Conservation (phyloP, 164 flowering plant species). For the Dillenia suffruticosa region DNA sequence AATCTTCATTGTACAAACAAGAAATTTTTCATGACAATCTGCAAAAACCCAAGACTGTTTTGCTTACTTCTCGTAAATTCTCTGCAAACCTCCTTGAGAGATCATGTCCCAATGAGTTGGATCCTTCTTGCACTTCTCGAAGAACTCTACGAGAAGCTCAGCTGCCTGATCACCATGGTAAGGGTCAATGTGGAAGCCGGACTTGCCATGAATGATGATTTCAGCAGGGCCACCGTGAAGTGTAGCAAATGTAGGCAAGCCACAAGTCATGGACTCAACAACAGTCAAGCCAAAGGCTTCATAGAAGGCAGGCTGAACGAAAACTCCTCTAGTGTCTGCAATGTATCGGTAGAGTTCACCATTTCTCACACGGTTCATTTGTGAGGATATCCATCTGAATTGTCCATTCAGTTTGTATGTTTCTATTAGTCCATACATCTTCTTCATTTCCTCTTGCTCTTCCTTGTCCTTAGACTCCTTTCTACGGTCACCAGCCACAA, state of each 20-base stretch:
- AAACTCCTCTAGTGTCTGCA: conserved; percentile 24
- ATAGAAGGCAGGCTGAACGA: conserved; percentile 27
- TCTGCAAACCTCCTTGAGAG: conserved; percentile 20
- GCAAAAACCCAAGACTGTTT: background rate
- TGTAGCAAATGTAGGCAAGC: conserved; percentile 29
- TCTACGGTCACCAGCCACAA: conserved; percentile 39
- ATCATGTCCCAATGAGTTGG: conserved; percentile 19
- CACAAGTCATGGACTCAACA: conserved; percentile 28
- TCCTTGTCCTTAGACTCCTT: conserved; percentile 21
- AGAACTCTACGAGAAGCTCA: conserved; percentile 18
- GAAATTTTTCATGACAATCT: background rate
- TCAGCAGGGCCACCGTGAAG: conserved; percentile 31
- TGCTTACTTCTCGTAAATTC: conserved; percentile 25
- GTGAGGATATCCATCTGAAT: conserved; percentile 28
- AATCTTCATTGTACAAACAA: background rate
- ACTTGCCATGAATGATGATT: conserved; percentile 23
- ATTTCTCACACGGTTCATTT: conserved; percentile 24
- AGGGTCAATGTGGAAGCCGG: conserved; percentile 29
- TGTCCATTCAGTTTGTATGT: conserved; percentile 24
- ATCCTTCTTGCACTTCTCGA: conserved; percentile 20
- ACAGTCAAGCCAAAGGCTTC: conserved; percentile 35
- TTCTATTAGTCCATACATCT: conserved; percentile 22
- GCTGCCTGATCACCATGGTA: conserved; percentile 21
- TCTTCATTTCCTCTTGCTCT: conserved; percentile 19
- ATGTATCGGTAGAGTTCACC: conserved; percentile 28